Evolutionary conservation across 2,329 filamentous ascomycete genomes (phyloP).

Genomic region (Colletotrichum tamarilloi): DNA sequence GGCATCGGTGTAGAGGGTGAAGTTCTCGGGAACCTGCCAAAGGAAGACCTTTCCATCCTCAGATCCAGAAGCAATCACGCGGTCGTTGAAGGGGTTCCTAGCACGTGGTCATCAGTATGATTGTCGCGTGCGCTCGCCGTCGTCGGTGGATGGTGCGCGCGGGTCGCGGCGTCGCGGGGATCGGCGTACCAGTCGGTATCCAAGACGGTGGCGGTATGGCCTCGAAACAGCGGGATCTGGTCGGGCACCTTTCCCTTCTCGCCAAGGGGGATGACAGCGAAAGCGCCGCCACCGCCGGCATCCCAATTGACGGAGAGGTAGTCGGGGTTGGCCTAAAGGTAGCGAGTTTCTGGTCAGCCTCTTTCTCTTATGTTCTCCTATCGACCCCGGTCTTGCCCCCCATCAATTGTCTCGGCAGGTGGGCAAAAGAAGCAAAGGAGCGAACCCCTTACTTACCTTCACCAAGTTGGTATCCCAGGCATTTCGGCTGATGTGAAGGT

Average conservation of each 20-base stretch:
- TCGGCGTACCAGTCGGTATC: conserved; percentile 91
- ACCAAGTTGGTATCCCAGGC: conserved; percentile 99
- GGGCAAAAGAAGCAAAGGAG: not conserved
- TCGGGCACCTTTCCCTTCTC: conserved; percentile 94
- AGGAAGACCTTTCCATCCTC: conserved; percentile 98
- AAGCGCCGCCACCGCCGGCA: conserved; percentile 92
- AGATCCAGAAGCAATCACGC: conserved; percentile 89
- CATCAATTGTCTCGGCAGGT: conserved; percentile 16
- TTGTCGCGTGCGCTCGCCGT: conserved; percentile 24
- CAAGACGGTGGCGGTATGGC: conserved; percentile 93
- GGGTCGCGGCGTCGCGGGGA: conserved; percentile 35
- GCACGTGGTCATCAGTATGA: conserved; percentile 41
- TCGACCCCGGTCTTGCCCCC: not conserved
- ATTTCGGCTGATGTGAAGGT: conserved; percentile 96
- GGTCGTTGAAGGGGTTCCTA: conserved; percentile 97
- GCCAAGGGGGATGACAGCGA: conserved; percentile 91
- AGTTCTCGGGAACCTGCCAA: conserved; percentile 92
- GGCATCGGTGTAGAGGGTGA: conserved; percentile 84
- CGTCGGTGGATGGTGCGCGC: conserved; percentile 17
- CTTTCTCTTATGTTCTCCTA: not conserved
- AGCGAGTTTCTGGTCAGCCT: conserved; percentile 15
- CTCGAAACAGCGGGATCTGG: conserved; percentile 92
- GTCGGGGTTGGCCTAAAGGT: conserved; percentile 84
- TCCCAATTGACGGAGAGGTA: conserved; percentile 99
- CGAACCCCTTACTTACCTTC: conserved; percentile 85